Conservation (phyloP, 2,329 filamentous ascomycete genomes). For the Chaetomium sp. region DNA sequence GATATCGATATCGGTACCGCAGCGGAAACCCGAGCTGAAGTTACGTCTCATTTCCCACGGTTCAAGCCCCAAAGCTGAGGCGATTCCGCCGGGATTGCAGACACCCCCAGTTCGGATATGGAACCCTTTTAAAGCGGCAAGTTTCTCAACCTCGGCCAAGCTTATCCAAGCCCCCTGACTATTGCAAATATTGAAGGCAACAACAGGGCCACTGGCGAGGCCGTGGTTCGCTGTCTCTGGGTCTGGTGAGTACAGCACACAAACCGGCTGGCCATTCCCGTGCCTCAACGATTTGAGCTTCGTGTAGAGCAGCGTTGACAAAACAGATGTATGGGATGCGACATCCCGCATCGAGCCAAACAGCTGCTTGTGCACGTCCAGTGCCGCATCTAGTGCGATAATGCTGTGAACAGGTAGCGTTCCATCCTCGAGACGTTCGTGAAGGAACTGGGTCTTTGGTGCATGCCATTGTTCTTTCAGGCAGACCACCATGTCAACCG, state of each 20-base stretch:
- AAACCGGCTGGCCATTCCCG: constrained; percentile 66
- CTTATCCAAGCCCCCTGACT: constrained; percentile 73
- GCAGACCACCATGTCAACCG: constrained; percentile 84
- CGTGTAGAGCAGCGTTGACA: constrained; percentile 62
- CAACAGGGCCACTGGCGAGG: constrained; percentile 66
- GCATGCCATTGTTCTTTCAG: constrained; percentile 82
- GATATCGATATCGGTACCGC: constrained; percentile 80
- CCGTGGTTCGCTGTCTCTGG: constrained; percentile 33
- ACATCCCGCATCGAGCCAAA: constrained; percentile 73
- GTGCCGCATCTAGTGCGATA: constrained; percentile 74
- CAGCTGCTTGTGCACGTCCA: constrained; percentile 67
- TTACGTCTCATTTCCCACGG: constrained; percentile 83
- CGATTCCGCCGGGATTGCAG: constrained; percentile 89
- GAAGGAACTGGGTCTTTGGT: constrained; percentile 69
- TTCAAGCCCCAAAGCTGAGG: constrained; percentile 69
- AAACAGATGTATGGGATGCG: constrained; percentile 68
- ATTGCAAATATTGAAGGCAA: constrained; percentile 82
- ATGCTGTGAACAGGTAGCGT: constrained; percentile 91
- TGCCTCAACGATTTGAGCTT: constrained; percentile 66
- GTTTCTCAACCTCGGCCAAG: constrained; percentile 82
- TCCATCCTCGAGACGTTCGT: constrained; percentile 86
- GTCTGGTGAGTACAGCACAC: constrained; percentile 62
- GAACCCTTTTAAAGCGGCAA: constrained; percentile 75
- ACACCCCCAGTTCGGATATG: constrained; percentile 86
- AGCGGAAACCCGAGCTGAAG: constrained; percentile 82